Percentiles rank a stretch among this genome's conserved stretches.
These are phyloP conservation scores for Ophiocordyceps camponoti-rufipedis DNA, from an alignment of 2,329 filamentous ascomycete genomes.

Conservation along the genomic window DNA sequence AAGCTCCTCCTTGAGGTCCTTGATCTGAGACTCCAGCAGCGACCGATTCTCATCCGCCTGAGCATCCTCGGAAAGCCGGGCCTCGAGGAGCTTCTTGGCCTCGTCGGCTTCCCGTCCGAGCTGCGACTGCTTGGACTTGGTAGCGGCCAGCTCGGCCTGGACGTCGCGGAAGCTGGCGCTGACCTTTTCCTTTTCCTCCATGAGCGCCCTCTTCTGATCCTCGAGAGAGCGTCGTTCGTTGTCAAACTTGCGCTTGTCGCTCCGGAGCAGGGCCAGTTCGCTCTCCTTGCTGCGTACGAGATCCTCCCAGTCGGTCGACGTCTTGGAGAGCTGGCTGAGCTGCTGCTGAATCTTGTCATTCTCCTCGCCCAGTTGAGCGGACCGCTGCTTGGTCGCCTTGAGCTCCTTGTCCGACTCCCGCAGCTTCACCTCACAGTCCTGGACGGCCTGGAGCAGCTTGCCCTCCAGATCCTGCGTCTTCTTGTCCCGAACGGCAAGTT, in stretches of 20 bases:
- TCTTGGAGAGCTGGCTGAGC: slow-evolving; percentile 70
- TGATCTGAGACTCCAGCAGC: slow-evolving; percentile 71
- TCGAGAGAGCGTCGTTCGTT: slow-evolving; percentile 64
- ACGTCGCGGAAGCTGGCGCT: slow-evolving; percentile 61
- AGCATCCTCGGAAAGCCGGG: slow-evolving; percentile 75
- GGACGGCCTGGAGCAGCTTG: slow-evolving; percentile 68
- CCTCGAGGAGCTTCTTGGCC: slow-evolving; percentile 69
- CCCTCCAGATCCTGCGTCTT: slow-evolving; percentile 77
- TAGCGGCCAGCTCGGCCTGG: slow-evolving; percentile 73
- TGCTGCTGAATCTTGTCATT: slow-evolving; percentile 72
- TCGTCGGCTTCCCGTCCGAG: slow-evolving; percentile 80
- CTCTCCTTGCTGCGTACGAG: slow-evolving; percentile 87
- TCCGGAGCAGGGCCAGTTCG: slow-evolving; percentile 68
- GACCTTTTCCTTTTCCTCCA: slow-evolving; percentile 62
- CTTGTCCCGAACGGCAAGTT: slow-evolving; percentile 72
- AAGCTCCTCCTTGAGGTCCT: slow-evolving; percentile 70
- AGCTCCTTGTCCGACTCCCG: slow-evolving; percentile 64
- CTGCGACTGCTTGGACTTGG: slow-evolving; percentile 68
- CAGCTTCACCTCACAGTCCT: slow-evolving; percentile 77
- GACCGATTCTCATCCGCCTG: slow-evolving; percentile 68
- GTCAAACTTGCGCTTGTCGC: slow-evolving; percentile 69
- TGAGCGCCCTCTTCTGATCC: slow-evolving; percentile 54
- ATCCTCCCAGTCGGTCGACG: slow-evolving; percentile 89
- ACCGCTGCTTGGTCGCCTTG: slow-evolving; percentile 50
- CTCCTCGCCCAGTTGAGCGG: slow-evolving; percentile 61